Evolutionary conservation across 2,329 filamentous ascomycete species (phyloP).

Genomic region (Colletotrichum noveboracense): DNA sequence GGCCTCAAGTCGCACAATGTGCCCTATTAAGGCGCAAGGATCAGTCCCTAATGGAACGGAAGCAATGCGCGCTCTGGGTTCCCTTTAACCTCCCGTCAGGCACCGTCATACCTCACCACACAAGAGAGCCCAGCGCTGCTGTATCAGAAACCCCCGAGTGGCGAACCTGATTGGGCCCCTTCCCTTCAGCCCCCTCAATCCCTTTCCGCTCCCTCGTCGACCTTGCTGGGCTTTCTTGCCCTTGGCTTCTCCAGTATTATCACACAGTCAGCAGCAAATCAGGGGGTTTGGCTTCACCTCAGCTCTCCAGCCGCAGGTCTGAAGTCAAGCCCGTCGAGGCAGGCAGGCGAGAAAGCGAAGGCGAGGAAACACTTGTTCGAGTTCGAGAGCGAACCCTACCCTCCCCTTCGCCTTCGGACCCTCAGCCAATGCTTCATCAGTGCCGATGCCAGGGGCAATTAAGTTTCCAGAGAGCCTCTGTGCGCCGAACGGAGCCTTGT

Average conservation of each 20-base stretch:
- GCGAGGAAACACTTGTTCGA: background rate
- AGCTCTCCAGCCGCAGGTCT: background rate
- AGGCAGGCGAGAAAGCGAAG: background rate
- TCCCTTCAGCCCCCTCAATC: background rate
- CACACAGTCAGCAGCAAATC: background rate
- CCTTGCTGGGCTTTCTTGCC: background rate
- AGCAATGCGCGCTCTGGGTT: background rate
- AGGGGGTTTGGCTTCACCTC: background rate
- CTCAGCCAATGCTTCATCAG: background rate
- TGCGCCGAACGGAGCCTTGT: background rate
- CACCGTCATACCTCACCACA: background rate
- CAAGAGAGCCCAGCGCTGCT: background rate
- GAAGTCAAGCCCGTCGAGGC: background rate
- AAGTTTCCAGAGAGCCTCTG: conserved; percentile 10
- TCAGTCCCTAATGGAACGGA: background rate
- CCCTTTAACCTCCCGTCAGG: background rate
- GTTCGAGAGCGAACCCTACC: background rate
- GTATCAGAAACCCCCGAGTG: conserved; percentile 6
- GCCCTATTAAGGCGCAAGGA: conserved; percentile 9
- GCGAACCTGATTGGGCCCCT: conserved; percentile 4
- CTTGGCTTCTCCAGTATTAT: background rate
- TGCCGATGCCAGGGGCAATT: conserved; percentile 1
- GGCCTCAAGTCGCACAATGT: background rate
- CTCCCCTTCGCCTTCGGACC: background rate
- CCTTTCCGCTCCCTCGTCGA: background rate